These are phyloP conservation scores for Thozetella sp. DNA, from an alignment of 495 filamentous ascomycete species.

Conservation along the genomic window DNA sequence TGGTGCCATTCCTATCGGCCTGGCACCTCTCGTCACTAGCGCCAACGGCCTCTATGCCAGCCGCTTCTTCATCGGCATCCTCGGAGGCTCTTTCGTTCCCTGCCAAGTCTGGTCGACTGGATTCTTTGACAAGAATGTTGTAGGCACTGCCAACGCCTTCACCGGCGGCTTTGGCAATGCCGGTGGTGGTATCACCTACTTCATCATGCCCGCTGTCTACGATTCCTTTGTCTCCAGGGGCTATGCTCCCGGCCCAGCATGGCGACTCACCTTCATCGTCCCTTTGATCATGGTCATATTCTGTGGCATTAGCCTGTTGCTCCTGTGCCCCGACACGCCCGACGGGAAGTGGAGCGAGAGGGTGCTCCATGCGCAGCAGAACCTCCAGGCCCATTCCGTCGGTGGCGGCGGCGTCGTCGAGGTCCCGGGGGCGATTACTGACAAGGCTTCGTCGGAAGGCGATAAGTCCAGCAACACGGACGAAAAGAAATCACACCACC, in stretches of 20 bases:
- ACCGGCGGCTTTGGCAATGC: constrained; percentile 88
- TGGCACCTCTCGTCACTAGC: constrained; percentile 75
- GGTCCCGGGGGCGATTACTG: constrained; percentile 56
- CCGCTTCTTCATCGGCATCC: constrained; percentile 91
- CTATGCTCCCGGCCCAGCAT: constrained; percentile 67
- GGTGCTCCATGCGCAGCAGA: constrained; percentile 48
- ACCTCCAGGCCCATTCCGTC: constrained; percentile 41
- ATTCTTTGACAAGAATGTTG: constrained; percentile 94
- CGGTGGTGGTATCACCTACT: constrained; percentile 86
- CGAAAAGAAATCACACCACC: constrained; percentile 39
- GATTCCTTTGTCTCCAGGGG: constrained; percentile 72
- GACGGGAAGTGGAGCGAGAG: constrained; percentile 83
- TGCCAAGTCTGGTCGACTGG: constrained; percentile 97
- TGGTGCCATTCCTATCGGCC: constrained; percentile 80
- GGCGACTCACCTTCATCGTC: constrained; percentile 83
- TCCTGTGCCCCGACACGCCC: constrained; percentile 82
- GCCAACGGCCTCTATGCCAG: constrained; percentile 73
- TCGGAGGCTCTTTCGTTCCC: constrained; percentile 89
- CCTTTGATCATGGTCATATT: constrained; percentile 75
- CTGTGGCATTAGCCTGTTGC: constrained; percentile 67
- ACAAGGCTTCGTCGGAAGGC: constrained; percentile 41
- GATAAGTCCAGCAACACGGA: constrained; percentile 28
- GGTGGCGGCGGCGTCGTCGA: constrained; percentile 42
- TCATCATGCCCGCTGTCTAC: constrained; percentile 92
- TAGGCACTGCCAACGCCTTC: constrained; percentile 87